Base-by-base conservation (phyloP, 331 rosid genomes). In the Spiraea crenata region DNA sequence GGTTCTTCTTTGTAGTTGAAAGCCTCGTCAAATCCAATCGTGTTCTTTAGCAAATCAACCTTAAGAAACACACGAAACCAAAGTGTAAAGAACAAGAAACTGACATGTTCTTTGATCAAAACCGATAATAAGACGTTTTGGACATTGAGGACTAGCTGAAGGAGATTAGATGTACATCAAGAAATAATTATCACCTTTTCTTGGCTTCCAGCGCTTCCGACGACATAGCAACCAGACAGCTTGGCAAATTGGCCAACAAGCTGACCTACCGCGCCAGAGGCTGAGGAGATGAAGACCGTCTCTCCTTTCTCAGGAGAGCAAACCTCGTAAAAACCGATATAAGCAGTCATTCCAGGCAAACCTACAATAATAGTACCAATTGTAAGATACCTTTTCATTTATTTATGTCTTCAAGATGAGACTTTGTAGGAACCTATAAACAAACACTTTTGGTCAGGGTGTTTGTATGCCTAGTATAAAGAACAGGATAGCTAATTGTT, bases 241-340 rank as follows among this genome's bases (percentile, higher is more conserved):
- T 85, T 86, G 17, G 87, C 91, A 3, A 85, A 82, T 70, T 87
- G 90, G 0, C 88, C 90, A 40, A 87, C 92, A 11, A 87, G 81
- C 79, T 87, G 92, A 50, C 92, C 83, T 19, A 87, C 80, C 0
- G 87, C 92, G 5, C 92, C 87, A 45, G 72, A 80, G 6, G 92
- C 87, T 10, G 87, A 77, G 4, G 86, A 87, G 13, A 87, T 37
- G 20, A 70, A 84, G 11, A 84, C 86, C 2, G 47, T 14, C 16
- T 87, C 89, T 71, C 87, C 89, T 80, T 73, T 82, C 70, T 83
- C 75, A 3, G 93, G 84, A 17, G 78, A 34, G 19, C 78, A 78
- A 6, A 83, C 12, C 52, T 85, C 87, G 37, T 65, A 79, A 65
- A 88, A 88, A 49, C 93, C 93, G 0, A 49, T 72, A 75, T 85